Evolutionary conservation across 169 alveolate genomes (phyloP), one percentile per base, ranked within the genome.

Genomic region (Besnoitia besnoiti): DNA sequence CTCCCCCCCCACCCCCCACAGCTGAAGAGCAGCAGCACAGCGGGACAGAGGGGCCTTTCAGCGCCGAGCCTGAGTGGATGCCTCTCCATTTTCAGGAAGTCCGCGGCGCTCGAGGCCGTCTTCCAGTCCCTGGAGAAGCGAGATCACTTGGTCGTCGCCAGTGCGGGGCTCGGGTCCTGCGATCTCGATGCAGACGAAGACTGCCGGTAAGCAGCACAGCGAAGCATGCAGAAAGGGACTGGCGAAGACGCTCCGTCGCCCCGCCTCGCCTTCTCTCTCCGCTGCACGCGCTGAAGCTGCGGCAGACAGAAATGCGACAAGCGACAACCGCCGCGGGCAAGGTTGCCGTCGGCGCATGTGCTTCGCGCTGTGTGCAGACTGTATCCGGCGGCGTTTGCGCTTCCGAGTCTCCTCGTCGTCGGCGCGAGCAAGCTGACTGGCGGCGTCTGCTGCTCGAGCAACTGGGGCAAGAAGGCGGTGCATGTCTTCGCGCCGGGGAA

Each of bases 401-500:
- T 24, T 16, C 62, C 50, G 0, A 30, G 30, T 0, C 33, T 42
- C n/a, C 50, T 77, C 51, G 87, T 77, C 50, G 87, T 77, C 39
- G 87, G 87, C 35, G 35, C 87, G 39, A 77, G 87, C 59, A 77
- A 77, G 19, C 87, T 77, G 37, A 42, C 61, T 33, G 87, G 87
- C 8, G 87, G 87, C n/a, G 33, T 37, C 10, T 77, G 87, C n/a
- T 77, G 87, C 37, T 21, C 61, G 24, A 42, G 92, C 59, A 93
- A 93, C 89, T 89, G 82, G 75, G 95, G 95, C 76, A 85, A 76
- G 44, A 80, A 77, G 55, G 49, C 92, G n/a, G 94, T 93, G 47
- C 89, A 93, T 77, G 91, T 93, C 59, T 92, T 89, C 8, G 94
- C 95, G 27, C 94, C 95, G 24, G 95, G 95, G 39, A 75, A 90